Percentiles rank a stretch among this genome's conserved stretches.
Evolutionary conservation across 2,329 filamentous ascomycete genomes (phyloP).

Genomic region (Fusarium beomiforme): DNA sequence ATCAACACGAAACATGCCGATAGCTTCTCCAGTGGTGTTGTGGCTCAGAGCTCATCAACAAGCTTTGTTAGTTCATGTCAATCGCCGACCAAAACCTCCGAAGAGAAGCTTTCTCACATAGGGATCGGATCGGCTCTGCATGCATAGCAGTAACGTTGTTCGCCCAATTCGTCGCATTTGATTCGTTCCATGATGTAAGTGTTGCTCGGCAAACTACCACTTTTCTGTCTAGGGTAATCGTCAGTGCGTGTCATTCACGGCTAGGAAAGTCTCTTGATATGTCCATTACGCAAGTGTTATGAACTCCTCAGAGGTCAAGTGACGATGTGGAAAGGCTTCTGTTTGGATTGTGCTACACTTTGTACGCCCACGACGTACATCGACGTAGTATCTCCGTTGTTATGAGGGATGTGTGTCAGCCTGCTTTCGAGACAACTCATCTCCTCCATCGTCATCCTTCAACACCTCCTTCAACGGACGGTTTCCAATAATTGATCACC

Average conservation of each 20-base stretch:
- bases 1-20: constrained; percentile 1
- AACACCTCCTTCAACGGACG: neutral
- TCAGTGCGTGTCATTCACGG: constrained; percentile 13
- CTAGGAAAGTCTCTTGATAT: constrained; percentile 13
- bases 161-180: neutral
- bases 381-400: constrained; percentile 14
- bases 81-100: neutral
- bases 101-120: constrained; percentile 1
- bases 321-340: constrained; percentile 4
- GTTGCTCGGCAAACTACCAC: neutral
- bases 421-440: constrained; percentile 16
- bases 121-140: constrained; percentile 23
- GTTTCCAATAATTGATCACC: neutral
- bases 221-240: constrained; percentile 25
- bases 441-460: neutral
- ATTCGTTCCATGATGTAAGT: constrained; percentile 26
- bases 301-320: constrained; percentile 5
- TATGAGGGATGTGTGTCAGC: constrained; percentile 15
- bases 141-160: constrained; percentile 25
- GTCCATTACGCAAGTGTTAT: constrained; percentile 29
- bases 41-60: neutral
- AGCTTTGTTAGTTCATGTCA: constrained; percentile 5
- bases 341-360: constrained; percentile 1
- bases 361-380: neutral
- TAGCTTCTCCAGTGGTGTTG: neutral